Evolutionary conservation across 352 stramenopile species (phyloP).

Genomic region (Ophiocytium majus): DNA sequence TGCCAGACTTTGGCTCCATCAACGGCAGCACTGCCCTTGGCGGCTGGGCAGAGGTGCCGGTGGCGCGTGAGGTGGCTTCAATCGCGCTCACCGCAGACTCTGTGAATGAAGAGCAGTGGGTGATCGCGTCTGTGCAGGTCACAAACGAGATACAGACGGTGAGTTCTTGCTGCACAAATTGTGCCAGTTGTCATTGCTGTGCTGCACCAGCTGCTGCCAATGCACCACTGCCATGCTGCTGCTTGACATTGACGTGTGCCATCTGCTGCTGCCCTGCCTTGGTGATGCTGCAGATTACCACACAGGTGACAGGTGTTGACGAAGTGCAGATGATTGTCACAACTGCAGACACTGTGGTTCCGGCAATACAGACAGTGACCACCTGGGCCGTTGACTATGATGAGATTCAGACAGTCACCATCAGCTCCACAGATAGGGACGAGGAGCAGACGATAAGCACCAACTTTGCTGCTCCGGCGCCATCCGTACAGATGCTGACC

Average conservation of each 20-base stretch:
- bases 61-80: constrained; percentile 83
- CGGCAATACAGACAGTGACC: constrained; percentile 85
- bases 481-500: neutral
- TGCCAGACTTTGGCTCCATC: constrained; percentile 67
- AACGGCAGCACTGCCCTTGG: constrained; percentile 72
- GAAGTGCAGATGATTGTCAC: constrained; percentile 76
- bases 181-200: too few species aligned
- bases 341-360: constrained; percentile 69
- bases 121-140: constrained; percentile 85
- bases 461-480: constrained; percentile 44
- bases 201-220: too few species aligned
- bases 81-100: constrained; percentile 73
- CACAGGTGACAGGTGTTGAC: constrained; percentile 67
- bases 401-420: constrained; percentile 71
- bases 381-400: constrained; percentile 81
- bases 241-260: too few species aligned
- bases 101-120: constrained; percentile 85
- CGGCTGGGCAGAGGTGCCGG: constrained; percentile 68
- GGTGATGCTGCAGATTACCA: neutral
- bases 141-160: constrained; percentile 93
- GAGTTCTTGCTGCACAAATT: constrained; percentile 33
- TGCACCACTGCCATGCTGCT: too few species aligned
- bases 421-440: constrained; percentile 70
- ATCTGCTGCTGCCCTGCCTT: too few species aligned
- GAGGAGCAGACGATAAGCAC: constrained; percentile 85